Base-by-base conservation (phyloP, 2,329 filamentous ascomycete species). In the Neofusicoccum parvum region DNA sequence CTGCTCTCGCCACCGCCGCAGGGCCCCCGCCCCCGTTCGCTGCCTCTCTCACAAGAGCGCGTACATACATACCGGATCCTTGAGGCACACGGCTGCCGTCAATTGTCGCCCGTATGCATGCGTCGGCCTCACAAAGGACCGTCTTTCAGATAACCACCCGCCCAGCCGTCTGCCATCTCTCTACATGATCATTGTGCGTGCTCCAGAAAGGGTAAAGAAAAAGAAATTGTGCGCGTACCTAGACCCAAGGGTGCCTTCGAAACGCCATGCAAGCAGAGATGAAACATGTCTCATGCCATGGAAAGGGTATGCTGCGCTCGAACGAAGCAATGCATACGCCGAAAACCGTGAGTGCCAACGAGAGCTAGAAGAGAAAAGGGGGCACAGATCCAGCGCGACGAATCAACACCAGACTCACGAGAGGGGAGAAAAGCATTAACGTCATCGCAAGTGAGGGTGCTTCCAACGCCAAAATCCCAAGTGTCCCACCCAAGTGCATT, bases 231-330 rank as follows among this genome's bases (percentile, higher is more conserved):
- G 62, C 36, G 63, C 53, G 53, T 46, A 58, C 14, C 27, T 50
- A 58, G 51, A 65, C 45, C 63, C 53, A 46, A 58, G 62, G 39
- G 32, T 48, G 46, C 63, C 63, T 46, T 49, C 43, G 51, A 58
- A 54, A 62, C 53, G 45, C 51, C 63, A 65, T 65, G 63, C 63
- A 41, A 58, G 51, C 63, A 65, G 63, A 48, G 51, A 58, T 14
- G 37, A 58, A 64, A 54, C 51, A 7, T 54, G 41, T 76, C 67
- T 69, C 68, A 71, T 72, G 71, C 71, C 70, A 73, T 74, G 71
- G 70, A 74, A 66, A 76, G 66, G 72, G 73, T 76, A 77, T 77
- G 75, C 72, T 71, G 71, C 73, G 70, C 70, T 70, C 71, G 69
- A 73, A 72, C 72, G 72, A 49, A 67, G 67, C 65, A 68, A 68